A percentile compares a stretch with the other conserved stretches of the same genome.
Evolutionary conservation across 2,329 filamentous ascomycete genomes (phyloP).

Genomic region (Scleromitrula shiraiana): DNA sequence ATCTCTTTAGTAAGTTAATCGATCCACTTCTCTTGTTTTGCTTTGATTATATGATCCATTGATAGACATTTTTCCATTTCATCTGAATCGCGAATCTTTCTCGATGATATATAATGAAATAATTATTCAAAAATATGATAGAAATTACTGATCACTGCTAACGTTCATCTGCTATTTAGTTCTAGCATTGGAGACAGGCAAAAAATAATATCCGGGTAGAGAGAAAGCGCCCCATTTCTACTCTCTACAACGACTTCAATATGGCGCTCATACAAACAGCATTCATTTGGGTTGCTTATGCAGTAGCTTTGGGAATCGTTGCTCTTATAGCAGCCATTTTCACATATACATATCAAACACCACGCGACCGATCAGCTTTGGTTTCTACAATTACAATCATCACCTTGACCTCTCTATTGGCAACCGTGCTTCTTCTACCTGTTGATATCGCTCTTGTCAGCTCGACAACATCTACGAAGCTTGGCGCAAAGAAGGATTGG

Average conservation of each 20-base stretch:
- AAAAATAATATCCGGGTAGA: too few species aligned
- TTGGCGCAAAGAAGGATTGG: conserved; percentile 89
- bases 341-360: conserved; percentile 84
- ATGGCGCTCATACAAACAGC: conserved; percentile 67
- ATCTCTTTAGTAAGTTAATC: neutral
- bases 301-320: conserved; percentile 68
- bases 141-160: too few species aligned
- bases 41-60: neutral
- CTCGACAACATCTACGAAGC: conserved; percentile 66
- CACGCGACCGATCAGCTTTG: conserved; percentile 72
- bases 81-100: too few species aligned
- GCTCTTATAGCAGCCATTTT: conserved; percentile 74
- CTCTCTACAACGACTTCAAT: conserved; percentile 6
- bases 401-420: conserved; percentile 78
- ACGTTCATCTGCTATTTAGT: too few species aligned
- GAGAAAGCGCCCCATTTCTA: neutral
- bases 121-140: too few species aligned
- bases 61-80: too few species aligned
- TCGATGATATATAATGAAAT: too few species aligned
- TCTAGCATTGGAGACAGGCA: too few species aligned
- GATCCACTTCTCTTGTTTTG: neutral
- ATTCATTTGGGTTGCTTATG: conserved; percentile 93
- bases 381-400: conserved; percentile 82
- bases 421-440: conserved; percentile 84
- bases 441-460: conserved; percentile 95